These are phyloP conservation scores for Blastocystis sp. DNA, from an alignment of 352 stramenopile genomes.

Conservation along the genomic window DNA sequence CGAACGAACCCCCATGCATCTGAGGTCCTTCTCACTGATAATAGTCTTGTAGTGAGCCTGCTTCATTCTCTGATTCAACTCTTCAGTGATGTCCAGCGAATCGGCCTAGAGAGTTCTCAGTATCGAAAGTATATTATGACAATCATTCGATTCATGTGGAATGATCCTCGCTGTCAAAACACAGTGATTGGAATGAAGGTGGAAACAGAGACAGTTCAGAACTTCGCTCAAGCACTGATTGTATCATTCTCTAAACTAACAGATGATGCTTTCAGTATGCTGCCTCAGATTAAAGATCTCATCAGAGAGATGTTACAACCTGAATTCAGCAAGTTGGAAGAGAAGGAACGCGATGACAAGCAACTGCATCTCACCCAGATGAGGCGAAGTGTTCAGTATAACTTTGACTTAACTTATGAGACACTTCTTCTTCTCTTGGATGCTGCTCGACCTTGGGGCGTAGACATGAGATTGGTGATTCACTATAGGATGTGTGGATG, in stretches of 20 bases:
- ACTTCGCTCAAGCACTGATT: conserved; percentile 30
- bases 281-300: conserved; percentile 57
- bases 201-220: conserved; percentile 1
- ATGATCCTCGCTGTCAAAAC: not conserved
- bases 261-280: conserved; percentile 16
- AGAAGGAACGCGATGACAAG: conserved; percentile 58
- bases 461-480: not conserved
- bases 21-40: not conserved
- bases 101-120: conserved; percentile 26
- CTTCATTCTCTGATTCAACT: conserved; percentile 1
- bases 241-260: conserved; percentile 48
- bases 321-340: conserved; percentile 11
- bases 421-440: conserved; percentile 50
- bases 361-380: conserved; percentile 38
- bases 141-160: conserved; percentile 26
- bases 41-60: not conserved
- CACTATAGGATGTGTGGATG: conserved; percentile 64
- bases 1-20: not conserved
- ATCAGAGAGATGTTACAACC: not conserved
- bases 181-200: conserved; percentile 43
- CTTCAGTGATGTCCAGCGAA: conserved; percentile 36
- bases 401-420: conserved; percentile 45
- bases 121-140: conserved; percentile 50
- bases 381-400: conserved; percentile 24
- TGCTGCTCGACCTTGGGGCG: conserved; percentile 15